phyloP scores from a whole-genome alignment of 2,329 filamentous ascomycete species.

The Pestalotiopsis sp. region DNA sequence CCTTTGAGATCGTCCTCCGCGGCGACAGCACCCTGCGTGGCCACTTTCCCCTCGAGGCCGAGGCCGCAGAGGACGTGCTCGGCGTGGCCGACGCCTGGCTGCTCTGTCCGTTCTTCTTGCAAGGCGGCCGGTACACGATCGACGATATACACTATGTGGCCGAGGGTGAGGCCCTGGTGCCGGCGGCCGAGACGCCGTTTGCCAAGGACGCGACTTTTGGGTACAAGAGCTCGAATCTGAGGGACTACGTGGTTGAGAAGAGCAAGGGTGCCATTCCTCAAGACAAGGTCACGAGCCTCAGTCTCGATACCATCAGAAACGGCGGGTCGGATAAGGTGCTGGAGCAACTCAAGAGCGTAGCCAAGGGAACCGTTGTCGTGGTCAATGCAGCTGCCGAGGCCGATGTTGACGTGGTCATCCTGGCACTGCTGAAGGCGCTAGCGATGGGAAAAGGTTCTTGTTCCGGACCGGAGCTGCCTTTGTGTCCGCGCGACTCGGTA shows the following conservation, averaged over 20 bases:
- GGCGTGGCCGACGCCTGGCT: slow-evolving; percentile 56
- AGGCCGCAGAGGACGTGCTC: slow-evolving; percentile 52
- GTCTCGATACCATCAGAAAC: slow-evolving; percentile 48
- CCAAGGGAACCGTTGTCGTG: slow-evolving; percentile 46
- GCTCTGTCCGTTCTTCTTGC: slow-evolving; percentile 60
- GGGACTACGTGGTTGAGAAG: slow-evolving; percentile 59
- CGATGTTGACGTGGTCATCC: slow-evolving; percentile 58
- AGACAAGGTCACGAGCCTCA: slow-evolving; percentile 45
- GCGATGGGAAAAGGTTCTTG: slow-evolving; percentile 35
- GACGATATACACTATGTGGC: slow-evolving; percentile 61
- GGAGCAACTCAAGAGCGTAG: slow-evolving; percentile 39
- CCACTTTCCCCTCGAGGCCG: slow-evolving; percentile 58
- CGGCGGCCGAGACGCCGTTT: slow-evolving; percentile 57
- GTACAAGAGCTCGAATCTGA: slow-evolving; percentile 54
- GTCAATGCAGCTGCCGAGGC: slow-evolving; percentile 56
- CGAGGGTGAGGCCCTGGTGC: slow-evolving; percentile 50
- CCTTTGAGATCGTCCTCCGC: slow-evolving; percentile 58
- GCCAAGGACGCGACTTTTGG: slow-evolving; percentile 61
- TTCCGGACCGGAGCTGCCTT: slow-evolving; percentile 45
- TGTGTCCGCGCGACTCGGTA: slow-evolving; percentile 52
- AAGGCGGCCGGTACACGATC: slow-evolving; percentile 61
- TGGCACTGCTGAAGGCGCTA: slow-evolving; percentile 45
- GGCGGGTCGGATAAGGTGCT: slow-evolving; percentile 47
- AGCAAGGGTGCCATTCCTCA: slow-evolving; percentile 41
- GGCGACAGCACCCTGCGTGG: slow-evolving; percentile 60